These are phyloP conservation scores for Bipolaris cookei DNA, from an alignment of 2,329 filamentous ascomycete genomes.

Conservation along the genomic window DNA sequence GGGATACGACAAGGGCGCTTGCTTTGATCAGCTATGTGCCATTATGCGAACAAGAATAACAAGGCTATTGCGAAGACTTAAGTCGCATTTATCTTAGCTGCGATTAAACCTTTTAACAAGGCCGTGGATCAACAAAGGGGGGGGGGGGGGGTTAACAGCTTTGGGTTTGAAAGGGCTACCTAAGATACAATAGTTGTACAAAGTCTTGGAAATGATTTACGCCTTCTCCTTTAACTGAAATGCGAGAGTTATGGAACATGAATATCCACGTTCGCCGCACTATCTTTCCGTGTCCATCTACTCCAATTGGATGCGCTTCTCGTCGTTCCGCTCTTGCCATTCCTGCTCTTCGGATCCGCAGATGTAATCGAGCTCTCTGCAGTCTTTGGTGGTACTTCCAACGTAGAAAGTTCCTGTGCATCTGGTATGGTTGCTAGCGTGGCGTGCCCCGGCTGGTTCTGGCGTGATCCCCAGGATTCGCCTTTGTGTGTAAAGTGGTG, in stretches of 20 bases:
- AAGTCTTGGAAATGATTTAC: no score
- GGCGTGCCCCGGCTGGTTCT: background rate
- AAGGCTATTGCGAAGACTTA: no score
- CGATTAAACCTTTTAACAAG: no score
- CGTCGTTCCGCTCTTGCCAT: background rate
- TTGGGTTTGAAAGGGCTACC: no score
- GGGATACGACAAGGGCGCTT: background rate
- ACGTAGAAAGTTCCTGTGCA: background rate
- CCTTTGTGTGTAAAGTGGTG: background rate
- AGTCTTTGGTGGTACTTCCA: background rate
- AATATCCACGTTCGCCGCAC: background rate
- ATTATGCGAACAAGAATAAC: no score
- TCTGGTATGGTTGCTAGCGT: background rate
- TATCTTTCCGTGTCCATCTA: background rate
- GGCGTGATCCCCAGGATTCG: background rate
- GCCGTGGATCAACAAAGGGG: no score
- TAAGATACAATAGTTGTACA: no score
- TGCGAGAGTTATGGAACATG: background rate
- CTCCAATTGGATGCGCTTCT: background rate
- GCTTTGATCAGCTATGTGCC: background rate
- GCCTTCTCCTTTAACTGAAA: background rate
- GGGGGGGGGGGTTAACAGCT: no score
- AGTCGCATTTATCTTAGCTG: no score
- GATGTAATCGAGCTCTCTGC: background rate
- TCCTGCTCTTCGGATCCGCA: background rate